Percentiles rank a stretch among this genome's conserved stretches.
Conservation (phyloP, 1,139 yeast species). For the Geotrichum aggregatum region DNA sequence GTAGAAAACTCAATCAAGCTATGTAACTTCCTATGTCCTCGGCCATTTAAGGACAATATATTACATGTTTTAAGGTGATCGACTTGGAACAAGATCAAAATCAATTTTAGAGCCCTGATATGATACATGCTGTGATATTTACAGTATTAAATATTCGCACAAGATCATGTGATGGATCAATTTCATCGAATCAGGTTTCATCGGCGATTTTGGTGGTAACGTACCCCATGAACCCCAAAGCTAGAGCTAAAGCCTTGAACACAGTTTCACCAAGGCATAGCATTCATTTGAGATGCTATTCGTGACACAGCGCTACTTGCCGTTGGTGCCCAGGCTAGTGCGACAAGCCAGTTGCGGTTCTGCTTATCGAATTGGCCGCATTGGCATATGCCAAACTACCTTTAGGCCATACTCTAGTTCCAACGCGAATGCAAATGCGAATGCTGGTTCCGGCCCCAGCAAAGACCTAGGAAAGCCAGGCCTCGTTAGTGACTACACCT, state of each 20-base stretch:
- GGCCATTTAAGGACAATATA: too few relatives aligned
- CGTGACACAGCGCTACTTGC: conserved; percentile 1
- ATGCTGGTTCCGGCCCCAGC: not conserved
- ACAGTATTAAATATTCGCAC: not conserved
- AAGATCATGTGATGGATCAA: not conserved
- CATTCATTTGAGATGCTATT: not conserved
- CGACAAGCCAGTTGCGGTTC: not conserved
- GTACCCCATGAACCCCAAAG: too few relatives aligned
- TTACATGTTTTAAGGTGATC: too few relatives aligned
- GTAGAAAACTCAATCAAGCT: too few relatives aligned
- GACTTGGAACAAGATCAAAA: too few relatives aligned
- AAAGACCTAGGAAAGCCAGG: not conserved
- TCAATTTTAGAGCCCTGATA: too few relatives aligned
- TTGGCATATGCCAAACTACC: not conserved
- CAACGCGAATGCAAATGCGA: not conserved
- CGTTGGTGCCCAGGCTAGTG: not conserved
- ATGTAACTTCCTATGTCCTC: too few relatives aligned
- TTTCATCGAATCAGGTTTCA: conserved; percentile 1
- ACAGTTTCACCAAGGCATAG: not conserved
- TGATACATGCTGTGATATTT: not conserved
- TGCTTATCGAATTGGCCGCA: not conserved
- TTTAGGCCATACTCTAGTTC: not conserved
- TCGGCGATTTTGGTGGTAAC: not conserved
- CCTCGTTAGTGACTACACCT: not conserved
- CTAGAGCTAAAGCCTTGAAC: not conserved